Conservation (phyloP, 305 asterid genomes). For the Lippia alba region DNA sequence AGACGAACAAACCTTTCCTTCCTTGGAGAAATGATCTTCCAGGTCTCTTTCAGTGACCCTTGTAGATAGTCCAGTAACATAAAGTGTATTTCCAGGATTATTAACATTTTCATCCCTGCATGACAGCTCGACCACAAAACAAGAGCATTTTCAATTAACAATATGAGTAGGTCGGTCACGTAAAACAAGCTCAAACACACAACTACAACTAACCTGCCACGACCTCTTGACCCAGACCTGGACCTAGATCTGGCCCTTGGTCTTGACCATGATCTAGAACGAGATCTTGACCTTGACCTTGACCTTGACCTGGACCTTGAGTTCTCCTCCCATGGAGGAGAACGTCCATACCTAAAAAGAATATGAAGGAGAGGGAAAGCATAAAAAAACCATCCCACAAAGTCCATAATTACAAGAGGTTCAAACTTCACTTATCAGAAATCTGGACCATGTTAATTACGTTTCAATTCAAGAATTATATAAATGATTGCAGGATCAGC, state of each 20-base stretch:
- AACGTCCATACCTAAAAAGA: conserved; percentile 62
- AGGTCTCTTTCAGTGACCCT: conserved; percentile 94
- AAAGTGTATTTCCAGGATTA: conserved; percentile 81
- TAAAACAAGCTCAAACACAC: conserved; percentile 14
- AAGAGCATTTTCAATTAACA: conserved; percentile 22
- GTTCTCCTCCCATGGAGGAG: conserved; percentile 84
- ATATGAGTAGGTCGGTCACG: neutral
- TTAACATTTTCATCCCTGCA: conserved; percentile 56
- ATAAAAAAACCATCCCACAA: conserved; percentile 6
- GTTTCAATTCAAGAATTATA: neutral
- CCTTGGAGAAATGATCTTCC: conserved; percentile 94
- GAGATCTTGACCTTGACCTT: conserved; percentile 65
- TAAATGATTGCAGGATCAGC: neutral
- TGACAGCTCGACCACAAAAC: conserved; percentile 22
- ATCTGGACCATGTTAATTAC: conserved; percentile 4
- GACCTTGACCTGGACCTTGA: conserved; percentile 63
- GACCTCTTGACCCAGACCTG: conserved; percentile 71
- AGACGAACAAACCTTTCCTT: conserved; percentile 77
- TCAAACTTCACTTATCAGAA: neutral
- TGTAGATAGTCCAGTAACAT: conserved; percentile 91
- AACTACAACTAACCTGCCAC: conserved; percentile 63
- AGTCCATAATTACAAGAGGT: neutral
- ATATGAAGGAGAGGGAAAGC: conserved; percentile 14
- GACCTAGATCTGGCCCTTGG: conserved; percentile 65
- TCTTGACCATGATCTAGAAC: conserved; percentile 69